Percentiles rank a stretch among this genome's conserved stretches.
phyloP scores from a whole-genome alignment of 768 basidiomycete genomes.

The Phylloporus scabripes region DNA sequence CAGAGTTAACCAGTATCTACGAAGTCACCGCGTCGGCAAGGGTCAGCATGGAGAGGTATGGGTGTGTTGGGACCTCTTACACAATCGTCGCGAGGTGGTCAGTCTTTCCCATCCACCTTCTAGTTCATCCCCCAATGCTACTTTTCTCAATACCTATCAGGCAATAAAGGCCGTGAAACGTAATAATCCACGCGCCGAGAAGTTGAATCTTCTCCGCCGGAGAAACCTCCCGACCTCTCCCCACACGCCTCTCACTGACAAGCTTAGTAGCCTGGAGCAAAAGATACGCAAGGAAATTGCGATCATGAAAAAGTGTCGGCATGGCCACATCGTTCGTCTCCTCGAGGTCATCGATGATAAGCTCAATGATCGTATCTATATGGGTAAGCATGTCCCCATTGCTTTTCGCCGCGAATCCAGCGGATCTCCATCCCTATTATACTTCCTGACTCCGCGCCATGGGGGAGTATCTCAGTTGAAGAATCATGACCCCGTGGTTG shows the following conservation, averaged over 20 bases:
- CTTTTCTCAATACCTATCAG: conserved; percentile 33
- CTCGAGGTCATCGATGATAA: conserved; percentile 95
- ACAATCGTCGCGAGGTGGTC: conserved; percentile 45
- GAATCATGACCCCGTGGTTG: conserved; percentile 30
- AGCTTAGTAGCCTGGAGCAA: conserved; percentile 65
- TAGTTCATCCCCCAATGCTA: conserved; percentile 3
- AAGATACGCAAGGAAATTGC: conserved; percentile 94
- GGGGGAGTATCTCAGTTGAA: conserved; percentile 28
- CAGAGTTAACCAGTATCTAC: conserved; percentile 83
- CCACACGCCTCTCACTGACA: conserved; percentile 58
- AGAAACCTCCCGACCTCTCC: conserved; percentile 39
- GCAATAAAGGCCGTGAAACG: conserved; percentile 77
- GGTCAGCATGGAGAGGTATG: conserved; percentile 92
- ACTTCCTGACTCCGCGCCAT: conserved; percentile 22
- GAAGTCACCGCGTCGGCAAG: conserved; percentile 69
- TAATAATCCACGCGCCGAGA: conserved; percentile 64
- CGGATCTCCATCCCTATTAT: conserved; percentile 15
- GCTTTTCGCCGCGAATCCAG: conserved; percentile 11
- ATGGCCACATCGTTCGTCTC: conserved; percentile 84
- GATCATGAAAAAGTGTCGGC: conserved; percentile 95
- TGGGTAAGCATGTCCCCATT: conserved; percentile 58
- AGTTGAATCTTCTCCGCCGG: conserved; percentile 50
- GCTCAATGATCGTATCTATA: conserved; percentile 81
- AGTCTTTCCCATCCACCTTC: conserved; percentile 21
- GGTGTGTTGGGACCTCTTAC: conserved; percentile 53